Percentiles rank a stretch among this genome's conserved stretches.
These are phyloP conservation scores for Suillus americanus DNA, from an alignment of 768 basidiomycete genomes.

Conservation along the genomic window DNA sequence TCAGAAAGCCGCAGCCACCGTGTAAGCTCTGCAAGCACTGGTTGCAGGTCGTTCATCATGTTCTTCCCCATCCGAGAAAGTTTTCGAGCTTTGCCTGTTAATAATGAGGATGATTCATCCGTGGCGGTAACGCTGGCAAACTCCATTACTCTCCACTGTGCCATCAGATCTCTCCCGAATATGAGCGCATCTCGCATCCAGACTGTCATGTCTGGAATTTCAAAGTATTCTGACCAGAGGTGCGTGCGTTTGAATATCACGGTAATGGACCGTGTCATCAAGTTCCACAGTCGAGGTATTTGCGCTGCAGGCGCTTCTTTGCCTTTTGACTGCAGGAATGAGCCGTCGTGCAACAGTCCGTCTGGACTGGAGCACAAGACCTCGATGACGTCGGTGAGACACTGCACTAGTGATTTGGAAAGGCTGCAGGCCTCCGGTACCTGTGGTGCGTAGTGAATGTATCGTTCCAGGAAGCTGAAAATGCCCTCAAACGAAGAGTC, in stretches of 20 bases:
- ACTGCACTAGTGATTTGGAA: conserved; percentile 89
- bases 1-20: conserved; percentile 93
- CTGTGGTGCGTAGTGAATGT: conserved; percentile 55
- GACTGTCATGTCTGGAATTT: conserved; percentile 80
- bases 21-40: conserved; percentile 74
- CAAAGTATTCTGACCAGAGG: conserved; percentile 78
- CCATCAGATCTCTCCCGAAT: conserved; percentile 84
- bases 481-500: conserved; percentile 70
- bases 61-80: conserved; percentile 61
- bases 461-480: conserved; percentile 62
- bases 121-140: conserved; percentile 40
- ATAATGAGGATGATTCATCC: conserved; percentile 19
- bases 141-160: conserved; percentile 79
- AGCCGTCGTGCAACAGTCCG: conserved; percentile 61
- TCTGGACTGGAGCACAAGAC: conserved; percentile 73
- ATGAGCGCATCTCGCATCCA: conserved; percentile 99
- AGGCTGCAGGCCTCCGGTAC: conserved; percentile 86
- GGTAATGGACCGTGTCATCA: conserved; percentile 77
- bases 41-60: conserved; percentile 79
- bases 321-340: conserved; percentile 49
- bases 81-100: conserved; percentile 37
- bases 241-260: conserved; percentile 86
- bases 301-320: conserved; percentile 47
- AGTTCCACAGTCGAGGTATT: conserved; percentile 74
- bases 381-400: conserved; percentile 91